Conservation (phyloP, 2,329 filamentous ascomycete genomes). For the Colletotrichum orbiculare region DNA sequence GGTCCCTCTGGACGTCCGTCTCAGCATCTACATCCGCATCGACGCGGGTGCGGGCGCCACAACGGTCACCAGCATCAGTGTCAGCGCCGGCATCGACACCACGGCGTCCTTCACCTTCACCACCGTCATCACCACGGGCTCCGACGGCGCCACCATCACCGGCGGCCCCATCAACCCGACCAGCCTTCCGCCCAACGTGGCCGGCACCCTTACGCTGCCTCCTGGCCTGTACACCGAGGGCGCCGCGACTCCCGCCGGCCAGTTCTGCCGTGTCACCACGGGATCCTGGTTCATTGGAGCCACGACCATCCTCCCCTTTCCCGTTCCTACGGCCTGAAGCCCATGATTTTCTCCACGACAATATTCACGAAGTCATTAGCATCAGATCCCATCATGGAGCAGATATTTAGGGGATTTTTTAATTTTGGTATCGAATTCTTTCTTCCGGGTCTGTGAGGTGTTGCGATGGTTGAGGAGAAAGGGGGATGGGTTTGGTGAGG, state of each 20-base stretch:
- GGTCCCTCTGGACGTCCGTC: slow-evolving; percentile 10
- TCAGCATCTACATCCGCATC: slow-evolving; percentile 25
- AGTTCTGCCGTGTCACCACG: slow-evolving; percentile 26
- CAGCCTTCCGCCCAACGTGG: slow-evolving; percentile 10
- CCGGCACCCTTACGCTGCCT: slow-evolving; percentile 21
- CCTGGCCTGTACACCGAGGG: slow-evolving; percentile 30
- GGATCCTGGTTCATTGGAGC: slow-evolving; percentile 24
- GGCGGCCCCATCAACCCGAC: not conserved
- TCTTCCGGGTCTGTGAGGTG: not conserved
- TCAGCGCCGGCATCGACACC: not conserved
- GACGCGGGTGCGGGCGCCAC: slow-evolving; percentile 5
- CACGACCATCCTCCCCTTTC: slow-evolving; percentile 24
- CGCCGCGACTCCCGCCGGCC: slow-evolving; percentile 7
- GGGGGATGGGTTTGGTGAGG: not conserved
- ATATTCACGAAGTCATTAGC: slow-evolving; percentile 18
- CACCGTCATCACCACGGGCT: not conserved
- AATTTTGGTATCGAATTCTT: slow-evolving; percentile 5
- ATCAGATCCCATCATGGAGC: slow-evolving; percentile 15
- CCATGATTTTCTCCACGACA: slow-evolving; percentile 14
- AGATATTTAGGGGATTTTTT: slow-evolving; percentile 2
- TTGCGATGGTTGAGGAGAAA: not conserved
- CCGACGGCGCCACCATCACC: not conserved
- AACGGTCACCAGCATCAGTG: slow-evolving; percentile 9
- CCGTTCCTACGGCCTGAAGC: slow-evolving; percentile 15
- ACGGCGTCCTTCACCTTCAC: slow-evolving; percentile 4